phyloP scores from a whole-genome alignment of 108 stramenopile genomes.

The Pseudonitzschia pungens region DNA sequence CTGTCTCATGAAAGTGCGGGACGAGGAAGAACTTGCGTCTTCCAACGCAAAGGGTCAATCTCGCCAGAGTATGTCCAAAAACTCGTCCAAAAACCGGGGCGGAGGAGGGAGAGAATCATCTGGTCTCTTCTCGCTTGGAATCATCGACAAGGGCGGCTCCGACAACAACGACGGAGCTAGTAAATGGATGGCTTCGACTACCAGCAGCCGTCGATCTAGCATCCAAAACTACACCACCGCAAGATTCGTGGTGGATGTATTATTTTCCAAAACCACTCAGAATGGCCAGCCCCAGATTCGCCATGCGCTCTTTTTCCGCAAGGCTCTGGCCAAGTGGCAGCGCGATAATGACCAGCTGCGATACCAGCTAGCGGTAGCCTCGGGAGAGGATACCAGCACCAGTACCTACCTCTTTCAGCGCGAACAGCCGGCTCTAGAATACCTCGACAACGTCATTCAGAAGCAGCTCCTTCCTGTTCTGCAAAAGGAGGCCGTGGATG shows the following conservation, averaged over 20 bases:
- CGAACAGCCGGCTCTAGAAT: conserved; percentile 69
- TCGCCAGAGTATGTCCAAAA: conserved; percentile 9
- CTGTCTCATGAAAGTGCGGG: conserved; percentile 54
- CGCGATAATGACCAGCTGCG: conserved; percentile 52
- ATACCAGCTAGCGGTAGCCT: conserved; percentile 52
- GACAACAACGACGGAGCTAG: conserved; percentile 23
- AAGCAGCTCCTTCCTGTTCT: conserved; percentile 76
- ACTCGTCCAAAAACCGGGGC: conserved; percentile 1
- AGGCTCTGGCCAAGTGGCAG: conserved; percentile 70
- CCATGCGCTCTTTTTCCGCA: conserved; percentile 78
- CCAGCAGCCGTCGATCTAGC: conserved; percentile 31
- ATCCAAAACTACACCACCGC: conserved; percentile 61
- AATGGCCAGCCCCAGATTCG: conserved; percentile 66
- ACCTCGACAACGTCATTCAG: conserved; percentile 80
- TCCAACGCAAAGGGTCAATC: conserved; percentile 4
- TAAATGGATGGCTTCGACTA: conserved; percentile 20
- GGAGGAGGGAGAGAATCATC: conserved; percentile 7
- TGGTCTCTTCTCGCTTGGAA: conserved; percentile 28
- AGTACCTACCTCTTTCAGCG: conserved; percentile 41
- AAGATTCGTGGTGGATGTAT: conserved; percentile 64
- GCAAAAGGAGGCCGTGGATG: conserved; percentile 86
- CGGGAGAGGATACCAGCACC: conserved; percentile 72
- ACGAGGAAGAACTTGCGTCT: conserved; percentile 11
- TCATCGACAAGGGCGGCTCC: conserved; percentile 37
- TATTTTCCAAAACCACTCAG: conserved; percentile 69